Conservation (phyloP, 768 basidiomycete species). For the Russula abietina region DNA sequence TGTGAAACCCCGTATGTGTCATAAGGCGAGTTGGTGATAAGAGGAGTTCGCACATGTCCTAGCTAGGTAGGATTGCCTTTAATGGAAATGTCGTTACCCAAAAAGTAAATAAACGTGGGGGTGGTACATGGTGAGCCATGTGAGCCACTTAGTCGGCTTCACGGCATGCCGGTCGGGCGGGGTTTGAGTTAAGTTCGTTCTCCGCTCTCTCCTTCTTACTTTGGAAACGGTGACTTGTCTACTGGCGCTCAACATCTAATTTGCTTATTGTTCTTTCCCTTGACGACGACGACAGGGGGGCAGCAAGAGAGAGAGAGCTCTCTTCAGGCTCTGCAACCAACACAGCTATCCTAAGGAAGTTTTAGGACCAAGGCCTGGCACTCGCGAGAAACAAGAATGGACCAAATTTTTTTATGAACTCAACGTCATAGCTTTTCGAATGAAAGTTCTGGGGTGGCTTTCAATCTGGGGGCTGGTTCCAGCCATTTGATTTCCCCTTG, state of each 20-base stretch:
- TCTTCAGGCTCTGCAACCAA: not conserved
- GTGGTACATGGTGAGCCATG: no score
- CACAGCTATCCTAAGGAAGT: no score
- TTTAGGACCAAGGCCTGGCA: not conserved
- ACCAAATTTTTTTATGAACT: not conserved
- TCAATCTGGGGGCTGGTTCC: not conserved
- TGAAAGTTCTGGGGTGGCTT: constrained; percentile 12
- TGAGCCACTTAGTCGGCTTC: not conserved
- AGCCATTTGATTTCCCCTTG: not conserved
- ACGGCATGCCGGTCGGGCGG: not conserved
- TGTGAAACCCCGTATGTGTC: not conserved
- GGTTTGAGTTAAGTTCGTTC: not conserved
- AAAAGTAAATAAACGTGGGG: not conserved
- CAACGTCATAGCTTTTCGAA: not conserved
- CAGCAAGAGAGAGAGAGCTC: not conserved
- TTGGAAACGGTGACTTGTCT: not conserved
- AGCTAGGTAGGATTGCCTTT: not conserved
- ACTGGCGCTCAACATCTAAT: not conserved
- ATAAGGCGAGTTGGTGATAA: not conserved
- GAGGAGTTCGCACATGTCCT: no score
- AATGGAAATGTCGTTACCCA: not conserved
- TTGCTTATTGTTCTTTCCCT: constrained; percentile 3
- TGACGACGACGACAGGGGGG: constrained; percentile 10
- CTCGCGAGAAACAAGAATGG: not conserved
- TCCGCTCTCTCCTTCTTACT: not conserved